Evolutionary conservation across 495 filamentous ascomycete genomes (phyloP).

Genomic region (Parathielavia appendiculata): DNA sequence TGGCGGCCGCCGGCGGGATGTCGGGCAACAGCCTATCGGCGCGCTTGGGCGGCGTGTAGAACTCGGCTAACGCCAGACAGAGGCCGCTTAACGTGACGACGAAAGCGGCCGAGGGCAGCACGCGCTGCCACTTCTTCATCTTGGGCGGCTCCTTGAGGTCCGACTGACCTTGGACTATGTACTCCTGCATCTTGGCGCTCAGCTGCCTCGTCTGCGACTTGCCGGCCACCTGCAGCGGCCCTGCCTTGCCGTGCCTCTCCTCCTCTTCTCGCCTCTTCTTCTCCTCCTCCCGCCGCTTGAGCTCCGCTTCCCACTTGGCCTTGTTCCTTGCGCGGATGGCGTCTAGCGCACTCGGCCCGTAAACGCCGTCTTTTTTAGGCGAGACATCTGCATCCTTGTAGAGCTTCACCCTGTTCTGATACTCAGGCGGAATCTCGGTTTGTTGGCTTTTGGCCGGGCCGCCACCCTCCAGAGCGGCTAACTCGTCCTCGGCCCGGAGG

Average conservation of each 20-base stretch:
- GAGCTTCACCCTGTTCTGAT: conserved; percentile 19
- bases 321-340: conserved; percentile 43
- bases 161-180: conserved; percentile 34
- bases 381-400: conserved; percentile 22
- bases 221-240: conserved; percentile 46
- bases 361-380: conserved; percentile 26
- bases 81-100: conserved; percentile 47
- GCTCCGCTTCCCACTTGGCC: conserved; percentile 43
- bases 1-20: conserved; percentile 73
- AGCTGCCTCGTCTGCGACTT: conserved; percentile 26
- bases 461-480: conserved; percentile 53
- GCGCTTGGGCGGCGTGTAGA: conserved; percentile 58
- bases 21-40: conserved; percentile 63
- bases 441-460: conserved; percentile 34
- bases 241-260: conserved; percentile 39
- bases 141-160: conserved; percentile 44
- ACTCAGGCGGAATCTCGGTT: conserved; percentile 42
- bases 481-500: conserved; percentile 50
- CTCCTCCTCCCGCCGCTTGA: conserved; percentile 46
- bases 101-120: conserved; percentile 61
- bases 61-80: conserved; percentile 50
- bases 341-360: conserved; percentile 48
- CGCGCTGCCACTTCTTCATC: conserved; percentile 50
- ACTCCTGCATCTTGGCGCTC: conserved; percentile 37
- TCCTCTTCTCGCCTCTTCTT: conserved; percentile 47